Conservation (phyloP, 108 stramenopile genomes). For the Conticribra guillardii region DNA sequence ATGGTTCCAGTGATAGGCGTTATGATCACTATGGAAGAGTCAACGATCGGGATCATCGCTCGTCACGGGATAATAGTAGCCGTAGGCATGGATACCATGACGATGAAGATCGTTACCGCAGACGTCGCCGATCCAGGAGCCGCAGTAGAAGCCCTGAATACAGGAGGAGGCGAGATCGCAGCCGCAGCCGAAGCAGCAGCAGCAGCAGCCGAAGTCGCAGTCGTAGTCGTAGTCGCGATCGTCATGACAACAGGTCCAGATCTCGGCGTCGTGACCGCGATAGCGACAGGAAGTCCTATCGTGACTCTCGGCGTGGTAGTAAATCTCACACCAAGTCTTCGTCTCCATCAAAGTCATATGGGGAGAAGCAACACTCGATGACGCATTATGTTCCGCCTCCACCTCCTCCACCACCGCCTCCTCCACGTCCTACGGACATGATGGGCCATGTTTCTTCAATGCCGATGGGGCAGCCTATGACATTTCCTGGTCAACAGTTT, state of each 20-base stretch:
- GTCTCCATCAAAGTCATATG: background rate
- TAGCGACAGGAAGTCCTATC: conserved; percentile 13
- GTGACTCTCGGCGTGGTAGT: conserved; percentile 8
- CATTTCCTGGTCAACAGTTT: background rate
- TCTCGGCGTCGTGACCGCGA: conserved; percentile 18
- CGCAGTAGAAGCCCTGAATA: conserved; percentile 27
- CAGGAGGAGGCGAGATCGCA: conserved; percentile 19
- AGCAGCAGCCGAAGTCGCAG: conserved; percentile 18
- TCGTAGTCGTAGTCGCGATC: conserved; percentile 12
- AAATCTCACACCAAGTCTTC: background rate
- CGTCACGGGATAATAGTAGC: conserved; percentile 3
- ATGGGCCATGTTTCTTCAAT: no score
- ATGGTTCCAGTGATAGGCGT: background rate
- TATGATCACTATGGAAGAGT: conserved; percentile 33
- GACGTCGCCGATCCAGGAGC: conserved; percentile 21
- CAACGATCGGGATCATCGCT: conserved; percentile 1
- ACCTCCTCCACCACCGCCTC: conserved; percentile 1
- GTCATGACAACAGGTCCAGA: background rate
- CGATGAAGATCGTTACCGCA: conserved; percentile 3
- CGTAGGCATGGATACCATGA: conserved; percentile 4
- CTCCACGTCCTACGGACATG: background rate
- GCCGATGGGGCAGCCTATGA: background rate
- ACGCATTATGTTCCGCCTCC: conserved; percentile 14
- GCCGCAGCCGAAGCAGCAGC: conserved; percentile 12
- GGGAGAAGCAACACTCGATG: background rate